Conservation (phyloP, 2,329 filamentous ascomycete genomes). For the Paraphaeosphaeria minitans region DNA sequence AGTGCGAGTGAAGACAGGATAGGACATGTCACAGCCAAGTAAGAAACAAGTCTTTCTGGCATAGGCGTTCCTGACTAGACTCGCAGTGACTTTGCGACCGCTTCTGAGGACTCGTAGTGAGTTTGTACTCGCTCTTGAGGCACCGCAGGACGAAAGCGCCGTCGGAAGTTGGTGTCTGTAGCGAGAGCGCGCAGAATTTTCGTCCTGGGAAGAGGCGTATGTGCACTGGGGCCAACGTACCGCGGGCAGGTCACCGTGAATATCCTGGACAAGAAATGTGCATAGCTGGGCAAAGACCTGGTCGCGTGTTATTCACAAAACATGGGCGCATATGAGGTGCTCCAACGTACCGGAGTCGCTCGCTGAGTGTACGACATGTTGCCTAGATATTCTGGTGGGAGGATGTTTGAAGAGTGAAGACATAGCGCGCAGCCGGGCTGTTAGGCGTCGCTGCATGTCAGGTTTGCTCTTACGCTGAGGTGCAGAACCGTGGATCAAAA, state of each 20-base stretch:
- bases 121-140: too few species aligned
- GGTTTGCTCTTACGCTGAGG: too few species aligned
- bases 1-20: too few species aligned
- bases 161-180: background rate
- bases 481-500: background rate
- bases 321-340: conserved; percentile 32
- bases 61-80: too few species aligned
- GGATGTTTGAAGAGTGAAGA: background rate
- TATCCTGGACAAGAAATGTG: conserved; percentile 83
- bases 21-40: too few species aligned
- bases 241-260: conserved; percentile 88
- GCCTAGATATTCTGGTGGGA: conserved; percentile 45
- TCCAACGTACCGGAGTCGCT: conserved; percentile 43
- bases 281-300: conserved; percentile 88
- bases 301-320: conserved; percentile 49
- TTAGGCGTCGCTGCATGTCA: too few species aligned
- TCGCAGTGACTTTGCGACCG: too few species aligned
- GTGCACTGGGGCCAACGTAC: conserved; percentile 57
- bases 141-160: background rate
- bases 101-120: too few species aligned
- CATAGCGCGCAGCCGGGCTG: too few species aligned
- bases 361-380: conserved; percentile 44
- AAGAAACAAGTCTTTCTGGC: too few species aligned
- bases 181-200: background rate
- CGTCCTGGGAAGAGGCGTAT: background rate